Evolutionary conservation across 1,139 yeast species (phyloP), one percentile per base, ranked within the genome.

Genomic region (Debaryomycetaceae sp.): DNA sequence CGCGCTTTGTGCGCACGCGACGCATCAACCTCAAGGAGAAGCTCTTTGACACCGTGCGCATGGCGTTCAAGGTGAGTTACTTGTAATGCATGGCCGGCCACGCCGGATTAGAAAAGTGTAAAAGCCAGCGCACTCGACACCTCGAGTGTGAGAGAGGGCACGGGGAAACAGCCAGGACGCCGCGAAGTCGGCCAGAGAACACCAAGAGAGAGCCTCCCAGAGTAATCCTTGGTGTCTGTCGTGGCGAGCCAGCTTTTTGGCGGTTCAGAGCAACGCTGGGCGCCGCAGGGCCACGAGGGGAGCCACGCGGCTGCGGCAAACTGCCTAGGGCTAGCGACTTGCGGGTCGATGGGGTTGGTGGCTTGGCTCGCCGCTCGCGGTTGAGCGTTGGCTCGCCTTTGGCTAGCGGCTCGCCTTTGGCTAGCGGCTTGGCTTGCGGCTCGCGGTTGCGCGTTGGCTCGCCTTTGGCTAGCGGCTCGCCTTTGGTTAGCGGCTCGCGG

Each of bases 1-100:
- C 49, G 9, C 43, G 46, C 27, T 42, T 56, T 19, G 32, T 60
- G 17, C 53, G 52, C 18, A 36, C 48, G 17, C 51, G 48, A 25
- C 54, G 48, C 34, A 41, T 56, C 5, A 56, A 58, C 36, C 29
- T 65, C 12, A 51, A 48, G 32, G 58, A 62, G 23, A 58, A 48
- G 32, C 27, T 65, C 14, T 46, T 48, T 33, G 70, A 66, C 31
- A 65, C 71, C 0, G 40, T 67, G 16, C 48, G 48, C 36, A 67
- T 67, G 74, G 74, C 74, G 7, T 62, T 67, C 44, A 61, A 65
- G 43, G 58, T 67, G 28, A 63, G 63, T 27, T 67, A 64, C 39
- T 46, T 64, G 35, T 62, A 44, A 35, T 17, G 16, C 11, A 11
- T 9, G 16, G 10, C 17, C 16, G 10, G 10, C 12, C 27, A 11